These are phyloP conservation scores for Wickerhamiella occidentalis DNA, from an alignment of 805 yeast genomes.

Conservation along the genomic window DNA sequence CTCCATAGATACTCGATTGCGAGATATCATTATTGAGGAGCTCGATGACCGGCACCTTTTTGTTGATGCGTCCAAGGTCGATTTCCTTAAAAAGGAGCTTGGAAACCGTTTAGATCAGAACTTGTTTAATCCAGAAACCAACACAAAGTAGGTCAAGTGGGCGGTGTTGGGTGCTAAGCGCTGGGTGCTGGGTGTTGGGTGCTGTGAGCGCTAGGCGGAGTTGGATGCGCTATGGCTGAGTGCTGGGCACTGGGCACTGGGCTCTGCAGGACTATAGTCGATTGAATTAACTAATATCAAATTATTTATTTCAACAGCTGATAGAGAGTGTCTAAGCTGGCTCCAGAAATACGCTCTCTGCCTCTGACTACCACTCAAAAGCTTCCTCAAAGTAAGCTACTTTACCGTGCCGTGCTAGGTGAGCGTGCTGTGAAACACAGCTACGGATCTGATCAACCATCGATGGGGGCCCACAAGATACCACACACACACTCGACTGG, in stretches of 20 bases:
- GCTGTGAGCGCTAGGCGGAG: too few species aligned
- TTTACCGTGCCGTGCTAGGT: slow-evolving; percentile 29
- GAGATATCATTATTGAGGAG: slow-evolving; percentile 67
- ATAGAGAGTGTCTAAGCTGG: too few species aligned
- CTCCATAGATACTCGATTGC: slow-evolving; percentile 61
- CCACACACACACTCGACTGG: slow-evolving; percentile 32
- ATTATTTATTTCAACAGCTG: too few species aligned
- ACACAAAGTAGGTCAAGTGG: background rate
- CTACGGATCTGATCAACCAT: slow-evolving; percentile 23
- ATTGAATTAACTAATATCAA: too few species aligned
- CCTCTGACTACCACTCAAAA: slow-evolving; percentile 63
- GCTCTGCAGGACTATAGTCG: too few species aligned
- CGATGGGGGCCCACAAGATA: slow-evolving; percentile 25
- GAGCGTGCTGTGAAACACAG: slow-evolving; percentile 16
- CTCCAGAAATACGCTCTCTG: too few species aligned
- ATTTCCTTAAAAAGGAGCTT: slow-evolving; percentile 62
- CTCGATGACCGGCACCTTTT: slow-evolving; percentile 84
- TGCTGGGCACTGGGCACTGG: too few species aligned
- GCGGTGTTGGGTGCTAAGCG: too few species aligned
- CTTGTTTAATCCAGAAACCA: slow-evolving; percentile 71
- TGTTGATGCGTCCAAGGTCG: slow-evolving; percentile 66
- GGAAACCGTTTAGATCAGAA: slow-evolving; percentile 67
- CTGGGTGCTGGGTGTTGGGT: too few species aligned
- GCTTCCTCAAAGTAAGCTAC: slow-evolving; percentile 65
- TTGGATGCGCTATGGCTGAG: too few species aligned